Base-by-base conservation (phyloP, 225 moss, liverwort and hornwort genomes). In the Sphagnum tenellum region DNA sequence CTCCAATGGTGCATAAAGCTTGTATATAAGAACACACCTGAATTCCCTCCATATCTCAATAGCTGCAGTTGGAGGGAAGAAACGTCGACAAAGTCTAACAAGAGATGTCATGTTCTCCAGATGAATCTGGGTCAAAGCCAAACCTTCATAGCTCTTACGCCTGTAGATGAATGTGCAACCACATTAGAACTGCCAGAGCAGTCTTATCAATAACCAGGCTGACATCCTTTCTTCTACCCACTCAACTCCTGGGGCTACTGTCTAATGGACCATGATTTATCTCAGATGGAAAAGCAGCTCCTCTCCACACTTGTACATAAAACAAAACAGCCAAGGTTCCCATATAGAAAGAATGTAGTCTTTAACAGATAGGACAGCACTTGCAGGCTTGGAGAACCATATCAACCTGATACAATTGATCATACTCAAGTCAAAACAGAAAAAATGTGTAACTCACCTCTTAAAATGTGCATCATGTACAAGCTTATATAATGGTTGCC, bases 51-150 rank as follows among this genome's bases (percentile, higher is more conserved):
- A 95, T 74, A 95, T 92, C 75, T 89, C 88, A 57, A 79, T 62
- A 64, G 84, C 89, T 73, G 91, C 83, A 49, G 72, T 74, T 49
- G 79, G 75, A 51, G 95, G 91, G 58, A 95, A 95, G 74, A 88
- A 95, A 8, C 86, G 80, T 54, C 95, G 91, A 63, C 92, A 89
- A 63, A 71, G 75, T 50, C 89, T 77, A 60, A 92, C 77, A 70
- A 95, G 86, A 50, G 80, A 77, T 59, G 87, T 83, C 54, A 92
- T 78, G 67, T 71, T 89, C 67, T 95, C 91, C 66, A 92, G 88
- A 78, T 95, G 95, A 72, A 74, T 81, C 74, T 95, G 92, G 76
- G 92, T 92, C 76, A 95, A 70, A 59, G 86, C 95, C 76, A 95
- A 70, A 48, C 95, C 95, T 71, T 95, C 95, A 67, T 92, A 95